These are phyloP conservation scores for Pleoardoris graminearum DNA, from an alignment of 2,329 filamentous ascomycete genomes.

Conservation along the genomic window DNA sequence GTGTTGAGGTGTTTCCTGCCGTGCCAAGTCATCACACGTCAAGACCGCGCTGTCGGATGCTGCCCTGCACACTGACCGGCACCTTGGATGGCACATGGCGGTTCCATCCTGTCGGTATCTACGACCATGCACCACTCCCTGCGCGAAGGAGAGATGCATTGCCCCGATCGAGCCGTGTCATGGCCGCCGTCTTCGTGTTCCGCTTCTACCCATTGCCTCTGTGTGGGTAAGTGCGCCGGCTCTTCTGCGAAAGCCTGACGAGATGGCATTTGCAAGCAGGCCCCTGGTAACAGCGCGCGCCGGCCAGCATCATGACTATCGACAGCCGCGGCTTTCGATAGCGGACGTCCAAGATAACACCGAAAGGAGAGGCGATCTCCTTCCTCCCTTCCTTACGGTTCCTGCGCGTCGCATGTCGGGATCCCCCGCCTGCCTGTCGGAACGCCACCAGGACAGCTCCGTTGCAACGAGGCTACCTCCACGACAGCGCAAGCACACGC, in stretches of 20 bases:
- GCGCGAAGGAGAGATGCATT: background rate
- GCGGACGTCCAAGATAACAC: slow-evolving; percentile 10
- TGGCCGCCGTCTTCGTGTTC: background rate
- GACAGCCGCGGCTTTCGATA: slow-evolving; percentile 1
- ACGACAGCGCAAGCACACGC: background rate
- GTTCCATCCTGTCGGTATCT: background rate
- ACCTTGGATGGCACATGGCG: background rate
- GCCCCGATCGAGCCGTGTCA: background rate
- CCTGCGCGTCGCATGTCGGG: slow-evolving; percentile 13
- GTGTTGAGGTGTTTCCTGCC: background rate
- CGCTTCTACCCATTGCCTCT: slow-evolving; percentile 3
- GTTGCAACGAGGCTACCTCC: background rate
- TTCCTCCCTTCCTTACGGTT: slow-evolving; percentile 1
- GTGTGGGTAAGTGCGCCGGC: background rate
- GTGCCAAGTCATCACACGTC: background rate
- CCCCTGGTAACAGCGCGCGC: background rate
- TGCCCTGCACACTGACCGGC: background rate
- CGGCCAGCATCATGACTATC: background rate
- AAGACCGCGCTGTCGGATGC: slow-evolving; percentile 1
- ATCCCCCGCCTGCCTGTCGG: slow-evolving; percentile 14
- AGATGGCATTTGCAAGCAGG: slow-evolving; percentile 6
- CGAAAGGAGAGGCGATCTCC: slow-evolving; percentile 13
- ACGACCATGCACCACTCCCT: background rate
- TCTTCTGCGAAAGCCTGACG: background rate
- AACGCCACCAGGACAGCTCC: slow-evolving; percentile 2